Evolutionary conservation across 495 filamentous ascomycete species (phyloP), one percentile per base, ranked within the genome.

Genomic region (Penicillium psychrofluorescens): DNA sequence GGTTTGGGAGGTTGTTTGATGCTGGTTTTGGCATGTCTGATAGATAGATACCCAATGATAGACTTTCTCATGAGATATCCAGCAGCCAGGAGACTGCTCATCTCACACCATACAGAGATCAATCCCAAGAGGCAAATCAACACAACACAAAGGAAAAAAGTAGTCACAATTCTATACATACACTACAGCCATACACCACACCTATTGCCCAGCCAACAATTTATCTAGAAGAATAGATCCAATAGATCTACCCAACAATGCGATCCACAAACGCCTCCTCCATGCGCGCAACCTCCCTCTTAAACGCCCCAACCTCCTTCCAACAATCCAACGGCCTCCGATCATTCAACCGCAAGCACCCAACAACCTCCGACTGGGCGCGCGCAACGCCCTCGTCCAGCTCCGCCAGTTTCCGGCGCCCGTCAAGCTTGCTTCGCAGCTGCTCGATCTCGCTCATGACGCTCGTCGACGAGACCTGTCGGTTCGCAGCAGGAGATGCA

Each of bases 251-350:
- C 46, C 78, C 77, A 36, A 92, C 77, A 49, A 92, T 83, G 66
- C 82, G 86, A 55, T 91, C 82, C 35, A 97, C 83, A 77, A 94
- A 97, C 13, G 73, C 75, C 62, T 78, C 83, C 74, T 97, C 91
- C 64, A 96, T 59, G 60, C 71, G 76, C 38, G 87, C 77, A 28
- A 95, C 90, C 72, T 94, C 88, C 53, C 74, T 74, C 76, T 86
- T 92, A 55, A 98, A 98, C 28, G 68, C 74, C 65, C 88, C 85
- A 13, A 97, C 90, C 76, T 98, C 94, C 64, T 80, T 76, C 84
- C 88, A 97, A 75, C 92, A 98, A 74, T 97, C 83, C 61, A 98
- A 66, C 59, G 92, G 94, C 66, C 89, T 76, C 40, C 90, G 72
- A 57, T 97, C 91, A 68, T 96, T 85, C 58, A 81, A 72, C 51